Evolutionary conservation across 2,329 filamentous ascomycete genomes (phyloP), one percentile per base, ranked within the genome.

Genomic region (Talaromyces islandicus): DNA sequence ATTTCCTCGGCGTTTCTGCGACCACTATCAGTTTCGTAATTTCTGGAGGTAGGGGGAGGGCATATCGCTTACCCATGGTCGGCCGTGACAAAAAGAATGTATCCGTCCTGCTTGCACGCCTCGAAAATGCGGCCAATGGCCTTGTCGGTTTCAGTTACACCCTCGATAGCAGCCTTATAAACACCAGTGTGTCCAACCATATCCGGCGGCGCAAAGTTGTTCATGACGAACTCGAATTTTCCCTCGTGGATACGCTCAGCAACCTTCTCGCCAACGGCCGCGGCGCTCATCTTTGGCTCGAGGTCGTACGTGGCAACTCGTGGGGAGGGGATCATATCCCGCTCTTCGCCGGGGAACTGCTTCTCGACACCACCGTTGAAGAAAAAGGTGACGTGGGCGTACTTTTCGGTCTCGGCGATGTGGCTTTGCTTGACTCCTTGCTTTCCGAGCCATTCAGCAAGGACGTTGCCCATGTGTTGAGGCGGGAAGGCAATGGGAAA

Each of bases 111-210:
- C 84, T 95, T 95, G 85, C 93, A 97, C 56, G 87, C 88, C 71
- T 97, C 92, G 71, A 91, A 92, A 69, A 99, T 92, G 75, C 88
- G 86, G 70, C 91, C 92, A 70, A 99, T 99, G 58, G 90, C 93
- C 81, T 89, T 90, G 77, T 99, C 94, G 12, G 94, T 99, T 66
- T 93, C 88, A 67, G 87, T 83, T 68, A 89, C 88, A 69, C 88
- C 94, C 71, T 94, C 73, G 64, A 99, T 88, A 60, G 94, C 94
- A 30, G 94, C 93, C 69, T 97, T 88, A 79, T 97, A 97, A 62
- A 96, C 92, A 73, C 94, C 94, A 11, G 94, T 99, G 81, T 99
- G 94, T 68, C 94, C 94, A 66, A 99, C 94, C 94, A 99, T 99
- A 80, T 99, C 94, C 19, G 94, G 94, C 48, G 94, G 94, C 48